A percentile compares a stretch with the other conserved stretches of the same genome.
Conservation (phyloP, 805 yeast genomes). For the Ogataea henricii region DNA sequence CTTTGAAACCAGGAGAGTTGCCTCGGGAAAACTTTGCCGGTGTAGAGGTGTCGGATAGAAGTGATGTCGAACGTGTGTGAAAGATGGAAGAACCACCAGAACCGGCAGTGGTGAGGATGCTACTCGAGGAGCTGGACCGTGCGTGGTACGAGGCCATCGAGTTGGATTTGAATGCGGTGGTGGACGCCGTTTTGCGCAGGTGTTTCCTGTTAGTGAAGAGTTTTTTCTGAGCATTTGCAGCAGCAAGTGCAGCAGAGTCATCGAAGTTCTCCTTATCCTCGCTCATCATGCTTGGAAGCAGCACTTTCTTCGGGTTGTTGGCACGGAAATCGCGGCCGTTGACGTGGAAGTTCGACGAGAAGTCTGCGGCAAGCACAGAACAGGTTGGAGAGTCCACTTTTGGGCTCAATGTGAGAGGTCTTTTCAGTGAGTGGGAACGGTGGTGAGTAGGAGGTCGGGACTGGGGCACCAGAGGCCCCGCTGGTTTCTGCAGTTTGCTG, state of each 20-base stretch:
- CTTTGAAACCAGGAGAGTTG: background rate
- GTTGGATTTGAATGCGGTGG: slow-evolving; percentile 21
- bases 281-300: slow-evolving; percentile 25
- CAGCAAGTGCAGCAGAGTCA: background rate
- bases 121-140: slow-evolving; percentile 20
- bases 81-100: slow-evolving; percentile 9
- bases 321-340: slow-evolving; percentile 17
- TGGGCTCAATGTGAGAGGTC: slow-evolving; percentile 37
- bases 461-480: slow-evolving; percentile 5
- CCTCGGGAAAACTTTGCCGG: slow-evolving; percentile 3
- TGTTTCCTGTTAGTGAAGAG: slow-evolving; percentile 10
- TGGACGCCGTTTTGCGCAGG: slow-evolving; percentile 13
- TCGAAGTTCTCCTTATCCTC: slow-evolving; percentile 20
- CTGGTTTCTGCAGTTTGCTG: background rate
- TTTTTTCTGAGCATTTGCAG: slow-evolving; percentile 13
- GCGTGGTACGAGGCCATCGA: slow-evolving; percentile 26
- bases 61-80: slow-evolving; percentile 20
- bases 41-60: slow-evolving; percentile 15
- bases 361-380: slow-evolving; percentile 39
- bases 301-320: slow-evolving; percentile 26
- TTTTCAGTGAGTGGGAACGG: slow-evolving; percentile 30
- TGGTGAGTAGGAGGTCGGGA: slow-evolving; percentile 17
- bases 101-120: background rate
- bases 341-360: slow-evolving; percentile 41
- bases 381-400: slow-evolving; percentile 44